Evolutionary conservation across 1,284 basidiomycete species (phyloP).

Genomic region (Vanrija humicola): DNA sequence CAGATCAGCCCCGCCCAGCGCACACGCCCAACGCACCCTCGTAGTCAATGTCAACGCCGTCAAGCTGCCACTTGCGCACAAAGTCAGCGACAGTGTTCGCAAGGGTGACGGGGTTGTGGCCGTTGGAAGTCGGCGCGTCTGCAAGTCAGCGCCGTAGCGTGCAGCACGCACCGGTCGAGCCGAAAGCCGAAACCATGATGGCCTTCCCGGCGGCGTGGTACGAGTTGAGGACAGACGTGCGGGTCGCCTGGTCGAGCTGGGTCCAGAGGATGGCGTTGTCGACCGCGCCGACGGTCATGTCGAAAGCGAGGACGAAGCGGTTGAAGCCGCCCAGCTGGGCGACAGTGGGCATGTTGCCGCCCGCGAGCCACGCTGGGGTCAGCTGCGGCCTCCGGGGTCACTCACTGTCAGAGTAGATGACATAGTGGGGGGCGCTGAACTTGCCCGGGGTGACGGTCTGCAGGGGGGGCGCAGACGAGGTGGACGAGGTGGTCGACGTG

Average conservation of each 20-base stretch:
- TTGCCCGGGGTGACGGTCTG: no score
- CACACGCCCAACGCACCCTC: constrained; percentile 29
- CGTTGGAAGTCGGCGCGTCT: constrained; percentile 44
- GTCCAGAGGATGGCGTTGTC: neutral
- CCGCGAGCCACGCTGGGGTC: no score
- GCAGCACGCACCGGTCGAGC: constrained; percentile 28
- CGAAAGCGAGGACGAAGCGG: neutral
- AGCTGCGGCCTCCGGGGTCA: neutral
- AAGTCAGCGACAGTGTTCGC: constrained; percentile 45
- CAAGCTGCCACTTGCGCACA: constrained; percentile 49
- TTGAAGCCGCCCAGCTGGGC: neutral
- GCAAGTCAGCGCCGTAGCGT: neutral
- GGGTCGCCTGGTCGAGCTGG: no score
- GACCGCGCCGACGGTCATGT: neutral
- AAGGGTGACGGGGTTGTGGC: constrained; percentile 37
- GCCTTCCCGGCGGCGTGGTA: constrained; percentile 52
- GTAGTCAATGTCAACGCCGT: constrained; percentile 55
- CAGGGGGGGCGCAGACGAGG: no score
- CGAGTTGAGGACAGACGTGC: constrained; percentile 31
- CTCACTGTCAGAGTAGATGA: neutral
- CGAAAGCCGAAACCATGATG: constrained; percentile 51
- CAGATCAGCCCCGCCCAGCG: neutral
- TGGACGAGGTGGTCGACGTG: no score
- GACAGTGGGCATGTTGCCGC: neutral
- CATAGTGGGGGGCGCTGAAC: neutral